Percentiles rank a stretch among this genome's conserved stretches.
phyloP scores from a whole-genome alignment of 202 grass and related monocot genomes.

The Zizania palustris region DNA sequence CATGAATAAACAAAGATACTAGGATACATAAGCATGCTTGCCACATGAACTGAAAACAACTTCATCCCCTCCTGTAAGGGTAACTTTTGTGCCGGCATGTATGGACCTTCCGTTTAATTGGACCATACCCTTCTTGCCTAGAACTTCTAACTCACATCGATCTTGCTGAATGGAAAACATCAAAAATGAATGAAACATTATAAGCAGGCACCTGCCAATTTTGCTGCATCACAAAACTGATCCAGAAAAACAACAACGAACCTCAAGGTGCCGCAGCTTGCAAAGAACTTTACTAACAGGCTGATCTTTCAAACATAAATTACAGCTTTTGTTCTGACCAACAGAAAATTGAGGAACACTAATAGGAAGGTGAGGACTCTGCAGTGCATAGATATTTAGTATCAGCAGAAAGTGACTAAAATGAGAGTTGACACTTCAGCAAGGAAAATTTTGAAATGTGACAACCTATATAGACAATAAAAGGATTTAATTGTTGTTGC shows the following conservation, averaged over 20 bases:
- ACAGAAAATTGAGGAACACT: slow-evolving; percentile 37
- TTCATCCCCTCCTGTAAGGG: slow-evolving; percentile 59
- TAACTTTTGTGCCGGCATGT: slow-evolving; percentile 13
- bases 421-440: not conserved
- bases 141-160: slow-evolving; percentile 57
- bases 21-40: slow-evolving; percentile 83
- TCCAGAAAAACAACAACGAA: slow-evolving; percentile 5
- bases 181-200: slow-evolving; percentile 28
- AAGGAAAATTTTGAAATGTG: not conserved
- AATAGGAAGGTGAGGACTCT: slow-evolving; percentile 56
- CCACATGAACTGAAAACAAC: slow-evolving; percentile 47
- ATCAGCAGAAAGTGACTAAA: slow-evolving; percentile 29
- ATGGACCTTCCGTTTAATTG: slow-evolving; percentile 51
- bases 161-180: slow-evolving; percentile 51
- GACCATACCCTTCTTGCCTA: slow-evolving; percentile 50
- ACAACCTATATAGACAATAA: slow-evolving; percentile 14
- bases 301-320: slow-evolving; percentile 48
- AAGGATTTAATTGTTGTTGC: not conserved
- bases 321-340: slow-evolving; percentile 37
- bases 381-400: slow-evolving; percentile 35
- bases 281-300: slow-evolving; percentile 51
- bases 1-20: slow-evolving; percentile 29
- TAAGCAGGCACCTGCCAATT: slow-evolving; percentile 8
- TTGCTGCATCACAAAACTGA: slow-evolving; percentile 12
- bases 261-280: slow-evolving; percentile 54